Base-by-base conservation (phyloP, 2,329 filamentous ascomycete genomes). In the Coniochaeta sp. region DNA sequence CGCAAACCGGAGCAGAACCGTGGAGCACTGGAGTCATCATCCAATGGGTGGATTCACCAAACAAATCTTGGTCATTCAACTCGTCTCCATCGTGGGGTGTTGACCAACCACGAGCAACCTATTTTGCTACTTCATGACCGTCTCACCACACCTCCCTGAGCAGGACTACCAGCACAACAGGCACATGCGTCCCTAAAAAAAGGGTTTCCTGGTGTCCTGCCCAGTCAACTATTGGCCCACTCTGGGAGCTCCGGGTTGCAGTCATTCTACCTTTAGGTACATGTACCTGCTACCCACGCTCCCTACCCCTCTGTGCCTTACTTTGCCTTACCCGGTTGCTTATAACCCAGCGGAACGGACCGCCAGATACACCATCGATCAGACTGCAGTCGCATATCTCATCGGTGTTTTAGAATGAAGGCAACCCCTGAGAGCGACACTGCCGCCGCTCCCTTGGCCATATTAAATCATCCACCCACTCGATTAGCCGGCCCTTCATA, bases 401-500 rank as follows among this genome's bases (percentile, higher is more conserved):
- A 42, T n/a, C 38, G 26, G 20, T 10, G 38, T 42, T 22, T 30
- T 42, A 42, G 38, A 24, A 42, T 42, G 38, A 22, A 3, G 38
- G 38, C 20, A 42, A 8, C 27, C 26, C 45, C 27, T 18, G 45
- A 20, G 6, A 31, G 26, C 28, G 45, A 48, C n/a, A 9, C 27
- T 28, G 26, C 18, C n/a, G n/a, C n/a, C 45, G 24, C 45, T 22
- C 55, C 57, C 30, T 60, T 74, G 28, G 78, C 76, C 10, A 67
- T 79, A 46, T 60, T 76, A 55, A 80, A 80, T 59, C 64, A 73
- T 9, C 60, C 62, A 24, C 69, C 76, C 10, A 53, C 52, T 13
- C 65, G 60, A 51, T 58, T 77, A 6, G 58, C 75, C 95, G 7
- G 79, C 94, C 48, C 67, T 72, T 24, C 61, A 61, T 52, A 57